These are phyloP conservation scores for Hypoxylon rubiginosum DNA, from an alignment of 2,329 filamentous ascomycete species.

Conservation along the genomic window DNA sequence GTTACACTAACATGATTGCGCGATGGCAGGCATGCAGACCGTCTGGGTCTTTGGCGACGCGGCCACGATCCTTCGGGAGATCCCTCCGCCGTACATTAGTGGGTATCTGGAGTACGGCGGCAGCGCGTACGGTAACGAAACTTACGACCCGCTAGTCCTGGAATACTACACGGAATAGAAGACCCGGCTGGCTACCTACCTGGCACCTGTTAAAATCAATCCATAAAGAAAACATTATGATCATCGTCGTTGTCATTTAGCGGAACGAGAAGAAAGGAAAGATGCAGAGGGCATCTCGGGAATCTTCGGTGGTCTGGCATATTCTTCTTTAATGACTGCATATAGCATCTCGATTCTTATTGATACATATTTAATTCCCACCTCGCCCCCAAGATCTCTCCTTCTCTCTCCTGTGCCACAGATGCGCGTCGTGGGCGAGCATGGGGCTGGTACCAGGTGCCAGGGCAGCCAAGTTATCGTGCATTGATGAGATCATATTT, in stretches of 20 bases:
- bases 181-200: background rate
- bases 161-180: slow-evolving; percentile 39
- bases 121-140: slow-evolving; percentile 59
- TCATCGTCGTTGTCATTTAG: background rate
- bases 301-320: background rate
- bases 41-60: slow-evolving; percentile 59
- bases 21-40: slow-evolving; percentile 56
- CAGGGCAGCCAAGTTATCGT: background rate
- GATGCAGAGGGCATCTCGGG: background rate
- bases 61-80: slow-evolving; percentile 52
- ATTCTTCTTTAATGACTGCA: slow-evolving; percentile 21
- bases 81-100: slow-evolving; percentile 53
- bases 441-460: background rate
- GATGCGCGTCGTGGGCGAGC: background rate
- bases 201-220: slow-evolving; percentile 14
- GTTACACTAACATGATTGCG: slow-evolving; percentile 18
- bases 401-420: background rate
- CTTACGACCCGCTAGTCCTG: slow-evolving; percentile 52
- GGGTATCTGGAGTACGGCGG: slow-evolving; percentile 62
- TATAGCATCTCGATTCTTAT: slow-evolving; percentile 20
- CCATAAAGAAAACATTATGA: background rate
- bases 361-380: slow-evolving; percentile 27
- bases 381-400: background rate
- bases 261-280: background rate
- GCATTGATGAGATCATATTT: slow-evolving; percentile 1